These are phyloP conservation scores for Aspergillus brunneoviolaceus DNA, from an alignment of 2,329 filamentous ascomycete species.

Conservation along the genomic window DNA sequence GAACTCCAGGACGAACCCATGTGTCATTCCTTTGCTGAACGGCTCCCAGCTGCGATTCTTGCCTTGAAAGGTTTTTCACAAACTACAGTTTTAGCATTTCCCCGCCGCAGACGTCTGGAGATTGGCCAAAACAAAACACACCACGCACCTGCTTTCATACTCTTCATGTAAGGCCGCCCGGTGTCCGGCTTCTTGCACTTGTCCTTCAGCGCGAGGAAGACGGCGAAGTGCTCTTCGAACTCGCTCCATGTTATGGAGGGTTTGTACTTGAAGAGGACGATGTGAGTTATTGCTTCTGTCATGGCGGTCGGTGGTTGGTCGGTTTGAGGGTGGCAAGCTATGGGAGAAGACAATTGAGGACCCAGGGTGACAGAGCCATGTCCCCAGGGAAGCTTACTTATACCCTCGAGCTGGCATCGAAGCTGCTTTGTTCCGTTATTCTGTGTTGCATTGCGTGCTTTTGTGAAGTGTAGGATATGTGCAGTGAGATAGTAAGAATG, in stretches of 20 bases:
- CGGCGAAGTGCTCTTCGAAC: conserved; percentile 1
- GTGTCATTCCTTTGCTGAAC: conserved; percentile 5
- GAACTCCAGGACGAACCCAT: conserved; percentile 8
- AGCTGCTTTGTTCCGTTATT: not conserved
- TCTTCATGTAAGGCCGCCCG: conserved; percentile 3
- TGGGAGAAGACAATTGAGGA: not conserved
- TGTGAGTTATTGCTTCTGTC: not conserved
- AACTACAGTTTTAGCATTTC: not conserved
- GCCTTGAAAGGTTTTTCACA: not conserved
- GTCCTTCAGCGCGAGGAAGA: conserved; percentile 1
- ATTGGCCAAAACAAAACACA: not conserved
- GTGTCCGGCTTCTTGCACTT: conserved; percentile 4
- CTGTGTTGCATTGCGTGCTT: not conserved
- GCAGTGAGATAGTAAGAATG: not conserved
- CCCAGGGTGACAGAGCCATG: not conserved
- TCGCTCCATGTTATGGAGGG: conserved; percentile 2
- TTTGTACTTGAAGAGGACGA: conserved; percentile 5
- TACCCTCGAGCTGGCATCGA: not conserved
- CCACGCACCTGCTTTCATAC: conserved; percentile 7
- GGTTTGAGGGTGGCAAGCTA: not conserved
- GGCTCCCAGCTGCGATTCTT: conserved; percentile 10
- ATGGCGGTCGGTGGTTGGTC: not conserved
- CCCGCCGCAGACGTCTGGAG: no score
- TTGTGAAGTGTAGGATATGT: not conserved
- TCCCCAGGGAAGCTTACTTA: not conserved